Percentiles rank a stretch among this genome's conserved stretches.
phyloP scores from a whole-genome alignment of 371 early-diverging fungal species.

The Mycotypha africana region DNA sequence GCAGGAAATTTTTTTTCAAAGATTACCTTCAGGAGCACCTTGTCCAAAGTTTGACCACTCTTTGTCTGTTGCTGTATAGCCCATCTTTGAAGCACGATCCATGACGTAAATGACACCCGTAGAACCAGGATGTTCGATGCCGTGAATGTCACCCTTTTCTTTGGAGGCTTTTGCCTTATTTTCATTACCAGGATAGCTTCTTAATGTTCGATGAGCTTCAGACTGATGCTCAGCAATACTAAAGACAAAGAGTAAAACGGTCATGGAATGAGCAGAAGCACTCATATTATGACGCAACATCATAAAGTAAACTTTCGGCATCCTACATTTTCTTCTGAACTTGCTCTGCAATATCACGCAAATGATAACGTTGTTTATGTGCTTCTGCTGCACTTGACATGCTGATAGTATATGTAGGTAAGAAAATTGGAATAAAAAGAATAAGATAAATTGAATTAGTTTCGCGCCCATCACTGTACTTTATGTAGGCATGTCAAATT shows the following conservation, averaged over 20 bases:
- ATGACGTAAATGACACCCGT: conserved; percentile 53
- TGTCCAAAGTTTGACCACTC: conserved; percentile 51
- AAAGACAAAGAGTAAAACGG: not conserved
- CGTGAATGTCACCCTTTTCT: conserved; percentile 15
- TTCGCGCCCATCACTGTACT: no score
- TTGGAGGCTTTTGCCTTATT: conserved; percentile 9
- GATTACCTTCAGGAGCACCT: conserved; percentile 53
- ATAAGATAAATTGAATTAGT: no score
- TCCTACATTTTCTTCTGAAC: conserved; percentile 12
- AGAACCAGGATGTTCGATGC: conserved; percentile 38
- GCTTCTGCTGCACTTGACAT: not conserved
- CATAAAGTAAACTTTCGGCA: no score
- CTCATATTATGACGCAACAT: not conserved
- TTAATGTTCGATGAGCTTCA: conserved; percentile 26
- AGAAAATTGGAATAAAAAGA: no score
- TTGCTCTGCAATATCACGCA: conserved; percentile 15
- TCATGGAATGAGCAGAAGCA: not conserved
- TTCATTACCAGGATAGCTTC: conserved; percentile 32
- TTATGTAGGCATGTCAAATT: no score
- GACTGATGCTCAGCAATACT: conserved; percentile 18
- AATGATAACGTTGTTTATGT: conserved; percentile 8
- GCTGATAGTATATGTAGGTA: not conserved
- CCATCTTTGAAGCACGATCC: conserved; percentile 42
- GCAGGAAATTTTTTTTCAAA: not conserved
- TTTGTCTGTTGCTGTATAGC: conserved; percentile 24